phyloP scores from a whole-genome alignment of 768 basidiomycete genomes.

The Pleurotus pulmonarius region DNA sequence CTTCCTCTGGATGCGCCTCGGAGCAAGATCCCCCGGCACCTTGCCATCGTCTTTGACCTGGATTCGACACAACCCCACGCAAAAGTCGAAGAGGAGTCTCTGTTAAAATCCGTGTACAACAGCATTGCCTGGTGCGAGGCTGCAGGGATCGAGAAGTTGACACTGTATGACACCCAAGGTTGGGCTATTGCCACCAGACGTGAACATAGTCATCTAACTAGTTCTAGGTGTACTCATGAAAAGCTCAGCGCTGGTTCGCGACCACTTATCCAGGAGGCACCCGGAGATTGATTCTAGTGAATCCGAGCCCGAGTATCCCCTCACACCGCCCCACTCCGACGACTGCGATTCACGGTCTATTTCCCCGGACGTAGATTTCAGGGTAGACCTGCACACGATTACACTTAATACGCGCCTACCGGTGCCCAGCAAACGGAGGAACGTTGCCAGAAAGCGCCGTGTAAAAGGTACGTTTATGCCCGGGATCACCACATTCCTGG shows the following conservation, averaged over 20 bases:
- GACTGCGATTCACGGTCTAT: constrained; percentile 61
- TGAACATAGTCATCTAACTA: neutral
- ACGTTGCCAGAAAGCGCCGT: constrained; percentile 10
- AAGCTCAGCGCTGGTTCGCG: constrained; percentile 37
- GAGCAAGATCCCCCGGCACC: constrained; percentile 57
- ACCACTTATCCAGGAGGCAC: constrained; percentile 24
- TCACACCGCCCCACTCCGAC: constrained; percentile 78
- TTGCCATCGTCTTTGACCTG: constrained; percentile 62
- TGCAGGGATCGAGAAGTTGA: constrained; percentile 60
- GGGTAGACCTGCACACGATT: constrained; percentile 15
- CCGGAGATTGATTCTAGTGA: constrained; percentile 32
- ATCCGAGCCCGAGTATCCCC: constrained; percentile 64
- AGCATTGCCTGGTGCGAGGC: constrained; percentile 59
- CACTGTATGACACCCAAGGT: constrained; percentile 75
- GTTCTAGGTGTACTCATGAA: constrained; percentile 35
- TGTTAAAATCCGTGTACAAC: constrained; percentile 52
- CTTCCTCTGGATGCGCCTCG: constrained; percentile 48
- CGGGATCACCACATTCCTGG: no score
- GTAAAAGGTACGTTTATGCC: neutral
- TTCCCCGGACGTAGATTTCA: constrained; percentile 39
- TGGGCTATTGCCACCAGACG: neutral
- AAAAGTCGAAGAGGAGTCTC: constrained; percentile 32
- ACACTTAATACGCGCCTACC: constrained; percentile 15
- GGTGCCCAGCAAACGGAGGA: constrained; percentile 6
- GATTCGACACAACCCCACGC: constrained; percentile 28